These are phyloP conservation scores for Kernera saxatilis DNA, from an alignment of 345 rosid species.

Conservation along the genomic window DNA sequence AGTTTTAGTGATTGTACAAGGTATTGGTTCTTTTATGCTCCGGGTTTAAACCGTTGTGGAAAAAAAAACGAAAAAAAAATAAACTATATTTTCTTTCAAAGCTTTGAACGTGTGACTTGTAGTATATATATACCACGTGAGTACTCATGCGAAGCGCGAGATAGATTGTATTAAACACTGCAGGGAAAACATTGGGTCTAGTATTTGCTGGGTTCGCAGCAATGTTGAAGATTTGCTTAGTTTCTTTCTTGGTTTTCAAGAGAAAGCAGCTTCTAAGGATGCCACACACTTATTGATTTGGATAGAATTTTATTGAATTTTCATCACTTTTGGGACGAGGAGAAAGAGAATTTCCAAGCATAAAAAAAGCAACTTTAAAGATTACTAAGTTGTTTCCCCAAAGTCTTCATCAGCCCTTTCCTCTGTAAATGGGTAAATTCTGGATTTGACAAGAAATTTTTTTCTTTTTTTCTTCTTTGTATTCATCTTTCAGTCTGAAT, in stretches of 20 bases:
- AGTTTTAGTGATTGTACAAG: no score
- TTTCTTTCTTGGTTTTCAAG: conserved; percentile 61
- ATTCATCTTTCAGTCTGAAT: background rate
- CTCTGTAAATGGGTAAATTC: conserved; percentile 28
- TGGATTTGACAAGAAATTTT: background rate
- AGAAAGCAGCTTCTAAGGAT: conserved; percentile 56
- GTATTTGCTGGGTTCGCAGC: conserved; percentile 57
- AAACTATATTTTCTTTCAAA: no score
- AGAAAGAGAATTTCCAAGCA: background rate
- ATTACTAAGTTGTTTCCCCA: background rate
- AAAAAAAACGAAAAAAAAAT: no score
- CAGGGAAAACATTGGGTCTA: conserved; percentile 76
- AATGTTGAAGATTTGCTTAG: conserved; percentile 58
- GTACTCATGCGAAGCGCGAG: no score
- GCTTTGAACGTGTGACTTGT: no score
- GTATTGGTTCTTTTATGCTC: no score
- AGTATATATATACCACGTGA: no score
- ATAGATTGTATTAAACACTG: conserved; percentile 44
- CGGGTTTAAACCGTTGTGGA: no score
- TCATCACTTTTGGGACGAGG: background rate
- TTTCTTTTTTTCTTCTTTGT: background rate
- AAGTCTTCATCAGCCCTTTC: background rate
- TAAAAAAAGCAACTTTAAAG: background rate
- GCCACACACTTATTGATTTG: conserved; percentile 26
- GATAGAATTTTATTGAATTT: background rate